Conservation (phyloP, 1,284 basidiomycete species). For the Moesziomyces aphidis region DNA sequence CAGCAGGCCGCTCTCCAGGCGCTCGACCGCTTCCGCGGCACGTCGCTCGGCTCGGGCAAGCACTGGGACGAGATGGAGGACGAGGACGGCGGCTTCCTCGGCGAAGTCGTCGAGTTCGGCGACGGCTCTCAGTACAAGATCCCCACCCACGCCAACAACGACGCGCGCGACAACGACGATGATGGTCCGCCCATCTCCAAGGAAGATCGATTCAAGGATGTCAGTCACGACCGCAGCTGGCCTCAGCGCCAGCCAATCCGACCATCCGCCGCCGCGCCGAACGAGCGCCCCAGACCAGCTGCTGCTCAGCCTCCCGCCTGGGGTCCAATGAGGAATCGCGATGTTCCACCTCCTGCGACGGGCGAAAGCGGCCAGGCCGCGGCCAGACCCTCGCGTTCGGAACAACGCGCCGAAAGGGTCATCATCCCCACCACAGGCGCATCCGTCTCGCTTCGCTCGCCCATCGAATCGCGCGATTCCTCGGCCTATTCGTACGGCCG, state of each 20-base stretch:
- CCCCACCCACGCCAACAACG: conserved; percentile 33
- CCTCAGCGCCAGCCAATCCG: conserved; percentile 31
- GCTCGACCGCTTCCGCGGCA: conserved; percentile 64
- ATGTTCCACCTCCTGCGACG: conserved; percentile 13
- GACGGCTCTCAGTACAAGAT: conserved; percentile 67
- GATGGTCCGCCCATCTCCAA: conserved; percentile 50
- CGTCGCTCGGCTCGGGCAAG: conserved; percentile 49
- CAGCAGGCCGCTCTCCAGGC: conserved; percentile 54
- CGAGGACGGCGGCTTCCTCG: conserved; percentile 59
- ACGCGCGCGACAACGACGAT: conserved; percentile 16
- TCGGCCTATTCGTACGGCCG: conserved; percentile 28
- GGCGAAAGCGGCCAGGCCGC: conserved; percentile 18
- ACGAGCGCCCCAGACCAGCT: conserved; percentile 21
- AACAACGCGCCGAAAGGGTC: conserved; percentile 43
- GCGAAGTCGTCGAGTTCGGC: conserved; percentile 66
- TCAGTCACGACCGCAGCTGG: conserved; percentile 62
- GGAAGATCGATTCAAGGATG: conserved; percentile 63
- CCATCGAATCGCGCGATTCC: conserved; percentile 34
- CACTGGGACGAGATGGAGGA: conserved; percentile 68
- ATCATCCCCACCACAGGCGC: conserved; percentile 47
- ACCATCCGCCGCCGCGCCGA: conserved; percentile 4
- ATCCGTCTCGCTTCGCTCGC: conserved; percentile 47
- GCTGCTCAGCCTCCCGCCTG: conserved; percentile 18
- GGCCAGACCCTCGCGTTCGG: conserved; percentile 26
- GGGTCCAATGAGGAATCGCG: conserved; percentile 33